phyloP scores from a whole-genome alignment of 768 basidiomycete genomes.

The Mycena belliarum region DNA sequence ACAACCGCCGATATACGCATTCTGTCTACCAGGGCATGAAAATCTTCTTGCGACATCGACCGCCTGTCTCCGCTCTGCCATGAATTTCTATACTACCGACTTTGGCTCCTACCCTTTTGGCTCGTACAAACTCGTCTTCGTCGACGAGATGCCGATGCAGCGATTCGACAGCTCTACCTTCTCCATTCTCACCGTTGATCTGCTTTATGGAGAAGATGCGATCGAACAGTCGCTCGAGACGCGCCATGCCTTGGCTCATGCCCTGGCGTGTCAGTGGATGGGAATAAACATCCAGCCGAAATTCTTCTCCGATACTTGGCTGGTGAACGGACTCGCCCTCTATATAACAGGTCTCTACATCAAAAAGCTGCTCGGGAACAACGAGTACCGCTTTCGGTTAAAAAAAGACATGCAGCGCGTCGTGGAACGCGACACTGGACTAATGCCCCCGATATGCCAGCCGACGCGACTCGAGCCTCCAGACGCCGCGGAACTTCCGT shows the following conservation, averaged over 20 bases:
- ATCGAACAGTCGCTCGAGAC: constrained; percentile 95
- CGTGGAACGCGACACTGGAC: constrained; percentile 82
- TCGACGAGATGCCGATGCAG: constrained; percentile 81
- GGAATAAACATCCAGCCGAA: constrained; percentile 96
- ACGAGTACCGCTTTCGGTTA: constrained; percentile 93
- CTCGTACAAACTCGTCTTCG: constrained; percentile 92
- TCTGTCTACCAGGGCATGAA: constrained; percentile 91
- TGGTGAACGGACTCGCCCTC: constrained; percentile 90
- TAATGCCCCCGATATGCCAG: constrained; percentile 91
- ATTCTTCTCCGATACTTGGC: constrained; percentile 92
- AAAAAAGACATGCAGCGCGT: constrained; percentile 97
- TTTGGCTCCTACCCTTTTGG: constrained; percentile 96
- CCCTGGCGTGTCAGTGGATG: constrained; percentile 94
- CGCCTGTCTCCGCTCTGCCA: constrained; percentile 79
- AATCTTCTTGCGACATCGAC: constrained; percentile 67
- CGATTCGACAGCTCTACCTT: constrained; percentile 86
- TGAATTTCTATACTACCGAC: constrained; percentile 90
- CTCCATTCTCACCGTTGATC: constrained; percentile 74
- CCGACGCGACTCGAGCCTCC: constrained; percentile 85
- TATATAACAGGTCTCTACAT: constrained; percentile 90
- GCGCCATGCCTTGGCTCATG: constrained; percentile 81
- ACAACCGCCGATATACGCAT: constrained; percentile 83
- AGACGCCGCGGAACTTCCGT: constrained; percentile 74
- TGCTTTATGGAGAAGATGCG: constrained; percentile 84
- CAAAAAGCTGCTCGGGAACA: constrained; percentile 87